A percentile compares a stretch with the other conserved stretches of the same genome.
Conservation (phyloP, 1,284 basidiomycete genomes). For the Microstroma glucosiphilum region DNA sequence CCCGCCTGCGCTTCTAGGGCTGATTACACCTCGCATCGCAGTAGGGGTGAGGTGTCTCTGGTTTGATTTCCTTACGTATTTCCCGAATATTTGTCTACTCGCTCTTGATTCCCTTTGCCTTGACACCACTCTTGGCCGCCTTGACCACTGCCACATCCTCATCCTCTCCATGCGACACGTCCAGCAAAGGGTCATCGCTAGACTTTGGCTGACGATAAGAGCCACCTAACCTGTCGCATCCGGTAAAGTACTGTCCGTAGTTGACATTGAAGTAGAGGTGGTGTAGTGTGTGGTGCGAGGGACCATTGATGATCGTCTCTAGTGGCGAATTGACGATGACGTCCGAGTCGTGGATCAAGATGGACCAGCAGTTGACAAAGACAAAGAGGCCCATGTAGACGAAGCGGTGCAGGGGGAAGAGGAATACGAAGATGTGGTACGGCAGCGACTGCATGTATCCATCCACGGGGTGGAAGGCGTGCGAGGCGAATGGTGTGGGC, state of each 20-base stretch:
- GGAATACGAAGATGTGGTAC: slow-evolving; percentile 84
- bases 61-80: no score
- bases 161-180: slow-evolving; percentile 47
- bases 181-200: slow-evolving; percentile 76
- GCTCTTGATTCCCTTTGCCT: slow-evolving; percentile 4
- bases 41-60: no score
- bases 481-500: slow-evolving; percentile 90
- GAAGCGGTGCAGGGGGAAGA: slow-evolving; percentile 74
- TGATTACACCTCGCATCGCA: no score
- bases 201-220: slow-evolving; percentile 82
- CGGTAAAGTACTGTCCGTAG: slow-evolving; percentile 93
- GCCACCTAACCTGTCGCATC: slow-evolving; percentile 75
- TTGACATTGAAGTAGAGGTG: slow-evolving; percentile 94
- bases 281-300: slow-evolving; percentile 93
- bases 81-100: background rate
- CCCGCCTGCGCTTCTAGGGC: no score
- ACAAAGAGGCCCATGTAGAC: slow-evolving; percentile 46
- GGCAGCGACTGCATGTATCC: slow-evolving; percentile 89
- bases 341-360: slow-evolving; percentile 89
- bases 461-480: slow-evolving; percentile 95
- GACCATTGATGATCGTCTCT: slow-evolving; percentile 89
- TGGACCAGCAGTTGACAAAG: slow-evolving; percentile 49
- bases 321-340: slow-evolving; percentile 91
- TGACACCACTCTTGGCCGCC: slow-evolving; percentile 10
- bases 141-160: background rate